These are phyloP conservation scores for Platanus orientalis DNA, from an alignment of 164 flowering plant species.

Conservation along the genomic window DNA sequence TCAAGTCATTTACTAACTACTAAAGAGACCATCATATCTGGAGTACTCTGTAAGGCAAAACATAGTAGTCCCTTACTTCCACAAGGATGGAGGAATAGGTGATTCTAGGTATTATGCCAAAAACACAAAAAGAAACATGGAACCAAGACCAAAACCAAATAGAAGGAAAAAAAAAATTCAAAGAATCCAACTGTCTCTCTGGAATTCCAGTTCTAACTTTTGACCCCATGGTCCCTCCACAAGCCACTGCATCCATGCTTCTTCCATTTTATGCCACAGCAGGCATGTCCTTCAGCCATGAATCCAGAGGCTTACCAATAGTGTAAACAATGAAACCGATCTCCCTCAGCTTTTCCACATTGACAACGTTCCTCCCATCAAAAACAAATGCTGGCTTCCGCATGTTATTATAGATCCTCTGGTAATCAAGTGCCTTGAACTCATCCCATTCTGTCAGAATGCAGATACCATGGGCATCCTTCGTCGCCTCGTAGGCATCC, in stretches of 20 bases:
- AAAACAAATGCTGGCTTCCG: constrained; percentile 73
- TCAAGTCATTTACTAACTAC: constrained; percentile 24
- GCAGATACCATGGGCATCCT: constrained; percentile 70
- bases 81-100: background rate
- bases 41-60: constrained; percentile 19
- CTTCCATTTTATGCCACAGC: constrained; percentile 43
- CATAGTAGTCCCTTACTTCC: constrained; percentile 2
- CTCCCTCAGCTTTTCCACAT: constrained; percentile 54
- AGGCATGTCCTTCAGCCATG: constrained; percentile 89
- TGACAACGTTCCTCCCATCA: constrained; percentile 71
- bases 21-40: background rate
- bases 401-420: constrained; percentile 68
- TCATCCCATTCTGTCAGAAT: constrained; percentile 87
- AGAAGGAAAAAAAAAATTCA: constrained; percentile 8
- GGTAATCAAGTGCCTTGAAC: constrained; percentile 62
- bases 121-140: constrained; percentile 16
- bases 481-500: constrained; percentile 76
- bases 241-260: background rate
- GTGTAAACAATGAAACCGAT: constrained; percentile 80
- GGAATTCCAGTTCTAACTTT: background rate
- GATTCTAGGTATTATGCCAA: constrained; percentile 7
- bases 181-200: constrained; percentile 24
- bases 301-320: constrained; percentile 76
- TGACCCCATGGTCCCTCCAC: background rate
- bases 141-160: background rate